A percentile compares a stretch with the other conserved stretches of the same genome.
Evolutionary conservation across 352 stramenopile genomes (phyloP).

Genomic region (Phytophthora chlamydospora): DNA sequence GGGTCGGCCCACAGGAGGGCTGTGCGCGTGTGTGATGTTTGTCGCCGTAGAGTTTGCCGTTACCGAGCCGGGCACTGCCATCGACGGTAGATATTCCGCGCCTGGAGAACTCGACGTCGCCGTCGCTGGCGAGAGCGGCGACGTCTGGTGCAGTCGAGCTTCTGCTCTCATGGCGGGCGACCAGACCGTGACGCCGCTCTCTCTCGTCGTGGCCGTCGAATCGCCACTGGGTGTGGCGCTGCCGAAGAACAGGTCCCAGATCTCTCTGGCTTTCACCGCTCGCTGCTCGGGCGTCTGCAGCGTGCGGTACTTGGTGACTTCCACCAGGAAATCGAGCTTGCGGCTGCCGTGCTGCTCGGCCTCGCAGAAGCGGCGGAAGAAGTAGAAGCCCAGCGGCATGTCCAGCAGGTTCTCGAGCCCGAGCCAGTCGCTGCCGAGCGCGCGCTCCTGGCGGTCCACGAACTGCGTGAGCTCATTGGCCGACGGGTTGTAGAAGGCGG

Average conservation of each 20-base stretch:
- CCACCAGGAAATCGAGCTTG: slow-evolving; percentile 76
- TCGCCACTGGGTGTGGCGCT: slow-evolving; percentile 4
- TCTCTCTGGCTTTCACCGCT: slow-evolving; percentile 53
- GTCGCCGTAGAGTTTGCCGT: background rate
- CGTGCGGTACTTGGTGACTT: slow-evolving; percentile 74
- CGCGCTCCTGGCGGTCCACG: slow-evolving; percentile 59
- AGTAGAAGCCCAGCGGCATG: slow-evolving; percentile 83
- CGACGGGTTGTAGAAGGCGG: slow-evolving; percentile 77
- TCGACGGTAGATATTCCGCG: slow-evolving; percentile 29
- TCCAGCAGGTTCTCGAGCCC: slow-evolving; percentile 74
- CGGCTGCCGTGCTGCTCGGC: slow-evolving; percentile 63
- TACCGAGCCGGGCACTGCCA: background rate
- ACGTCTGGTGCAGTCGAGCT: slow-evolving; percentile 17
- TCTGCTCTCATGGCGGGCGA: slow-evolving; percentile 17
- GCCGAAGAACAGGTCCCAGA: slow-evolving; percentile 63
- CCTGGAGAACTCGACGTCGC: slow-evolving; percentile 27
- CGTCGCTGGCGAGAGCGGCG: slow-evolving; percentile 30
- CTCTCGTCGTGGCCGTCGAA: background rate
- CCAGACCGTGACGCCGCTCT: slow-evolving; percentile 28
- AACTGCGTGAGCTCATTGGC: slow-evolving; percentile 71
- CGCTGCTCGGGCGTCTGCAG: slow-evolving; percentile 55
- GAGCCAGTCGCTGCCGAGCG: slow-evolving; percentile 63
- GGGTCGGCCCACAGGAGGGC: slow-evolving; percentile 10
- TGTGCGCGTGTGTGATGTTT: slow-evolving; percentile 12
- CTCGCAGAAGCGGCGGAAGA: slow-evolving; percentile 79